Conservation (phyloP, 176 grass and related monocot species). For the sorghum (Sorghum bicolor) region Sorghum_bicolor_NCBIv3 NC_012870.2:31345501-31346000, state of each 20-base stretch:
- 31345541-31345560: background rate
- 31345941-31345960: too few relatives aligned
- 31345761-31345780: background rate
- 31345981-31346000: too few relatives aligned
- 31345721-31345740: conserved; percentile 27
- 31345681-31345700: background rate
- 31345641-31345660: conserved; percentile 36
- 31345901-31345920: too few relatives aligned
- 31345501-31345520: background rate
- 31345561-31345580: background rate
- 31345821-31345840: too few relatives aligned
- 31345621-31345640: conserved; percentile 79
- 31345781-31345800: too few relatives aligned
- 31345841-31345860: too few relatives aligned
- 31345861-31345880: too few relatives aligned
- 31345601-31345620: conserved; percentile 66
- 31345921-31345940: too few relatives aligned
- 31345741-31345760: background rate
- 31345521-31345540: background rate
- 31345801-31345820: too few relatives aligned
- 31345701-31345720: background rate
- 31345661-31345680: conserved; percentile 28
- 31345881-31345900: too few relatives aligned
- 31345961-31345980: too few relatives aligned
- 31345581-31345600: conserved; percentile 44